These are phyloP conservation scores for Coemansia sp. DNA, from an alignment of 192 early-diverging fungal genomes.

Conservation along the genomic window DNA sequence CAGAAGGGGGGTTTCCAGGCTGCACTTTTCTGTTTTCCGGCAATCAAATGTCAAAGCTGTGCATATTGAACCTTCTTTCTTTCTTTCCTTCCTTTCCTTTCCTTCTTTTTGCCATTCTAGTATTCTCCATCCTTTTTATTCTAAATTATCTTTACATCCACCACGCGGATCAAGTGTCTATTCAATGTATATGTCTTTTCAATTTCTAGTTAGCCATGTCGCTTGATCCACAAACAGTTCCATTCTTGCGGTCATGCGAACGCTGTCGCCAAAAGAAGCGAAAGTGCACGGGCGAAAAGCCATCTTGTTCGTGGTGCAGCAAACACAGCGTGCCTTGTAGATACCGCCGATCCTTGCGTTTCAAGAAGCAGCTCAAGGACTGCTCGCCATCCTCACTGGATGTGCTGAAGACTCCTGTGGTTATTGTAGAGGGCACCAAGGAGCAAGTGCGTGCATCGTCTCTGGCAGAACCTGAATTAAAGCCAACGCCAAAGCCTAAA, in stretches of 20 bases:
- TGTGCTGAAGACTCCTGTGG: constrained; percentile 19
- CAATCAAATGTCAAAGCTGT: too few relatives aligned
- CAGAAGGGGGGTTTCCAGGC: too few relatives aligned
- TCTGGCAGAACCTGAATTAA: not conserved
- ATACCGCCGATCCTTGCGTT: constrained; percentile 50
- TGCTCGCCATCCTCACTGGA: constrained; percentile 24
- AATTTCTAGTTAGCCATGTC: constrained; percentile 24
- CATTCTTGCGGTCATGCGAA: constrained; percentile 55
- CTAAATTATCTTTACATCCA: not conserved
- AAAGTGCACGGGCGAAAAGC: constrained; percentile 50
- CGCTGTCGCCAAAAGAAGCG: constrained; percentile 53
- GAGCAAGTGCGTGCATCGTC: not conserved
- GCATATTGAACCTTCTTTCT: too few relatives aligned
- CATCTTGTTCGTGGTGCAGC: constrained; percentile 49
- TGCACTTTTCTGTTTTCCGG: too few relatives aligned
- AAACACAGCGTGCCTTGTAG: constrained; percentile 42
- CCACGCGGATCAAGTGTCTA: not conserved
- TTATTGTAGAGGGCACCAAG: not conserved
- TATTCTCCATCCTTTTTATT: not conserved
- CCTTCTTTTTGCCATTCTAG: constrained; percentile 5
- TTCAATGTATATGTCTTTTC: not conserved
- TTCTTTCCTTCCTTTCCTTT: not conserved
- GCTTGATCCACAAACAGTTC: constrained; percentile 45
- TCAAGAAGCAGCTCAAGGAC: constrained; percentile 45
- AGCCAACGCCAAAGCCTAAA: too few relatives aligned